Conservation (phyloP, 208 protist genomes). For the Leishmania tropica region DNA sequence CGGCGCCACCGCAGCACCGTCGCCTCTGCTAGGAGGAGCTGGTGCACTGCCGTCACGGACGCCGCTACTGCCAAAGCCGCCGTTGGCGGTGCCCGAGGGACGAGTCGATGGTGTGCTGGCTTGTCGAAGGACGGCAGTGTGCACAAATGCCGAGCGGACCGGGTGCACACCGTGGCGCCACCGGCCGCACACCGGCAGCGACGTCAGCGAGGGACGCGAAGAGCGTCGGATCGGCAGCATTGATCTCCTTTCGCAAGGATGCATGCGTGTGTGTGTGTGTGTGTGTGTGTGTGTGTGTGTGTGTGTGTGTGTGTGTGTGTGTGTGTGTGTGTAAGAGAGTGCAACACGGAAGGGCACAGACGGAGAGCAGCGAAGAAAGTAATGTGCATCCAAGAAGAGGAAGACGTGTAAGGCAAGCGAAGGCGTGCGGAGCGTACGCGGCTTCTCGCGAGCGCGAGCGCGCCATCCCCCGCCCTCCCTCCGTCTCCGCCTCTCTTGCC, state of each 20-base stretch:
- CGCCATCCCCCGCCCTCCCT: too few species aligned
- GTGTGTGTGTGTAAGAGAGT: neutral
- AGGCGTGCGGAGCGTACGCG: neutral
- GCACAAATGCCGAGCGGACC: neutral
- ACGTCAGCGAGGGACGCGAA: constrained; percentile 2
- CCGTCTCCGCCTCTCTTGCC: too few species aligned
- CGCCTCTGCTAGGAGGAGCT: neutral
- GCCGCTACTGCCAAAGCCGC: neutral
- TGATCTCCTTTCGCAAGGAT: neutral
- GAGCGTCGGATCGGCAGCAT: constrained; percentile 4
- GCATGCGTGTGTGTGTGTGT: constrained; percentile 1
- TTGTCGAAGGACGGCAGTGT: neutral
- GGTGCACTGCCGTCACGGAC: neutral
- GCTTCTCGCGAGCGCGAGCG: too few species aligned
- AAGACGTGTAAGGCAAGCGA: neutral
- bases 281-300: constrained; percentile 1
- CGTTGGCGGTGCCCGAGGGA: neutral
- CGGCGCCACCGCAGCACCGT: neutral
- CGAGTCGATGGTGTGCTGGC: neutral
- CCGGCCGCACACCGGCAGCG: neutral
- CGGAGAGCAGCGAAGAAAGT: neutral
- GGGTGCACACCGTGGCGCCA: neutral
- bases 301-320: neutral
- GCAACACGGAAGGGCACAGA: neutral
- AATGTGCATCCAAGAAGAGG: neutral